Conservation (phyloP, 2,329 filamentous ascomycete species). For the Penicillium sp. region DNA sequence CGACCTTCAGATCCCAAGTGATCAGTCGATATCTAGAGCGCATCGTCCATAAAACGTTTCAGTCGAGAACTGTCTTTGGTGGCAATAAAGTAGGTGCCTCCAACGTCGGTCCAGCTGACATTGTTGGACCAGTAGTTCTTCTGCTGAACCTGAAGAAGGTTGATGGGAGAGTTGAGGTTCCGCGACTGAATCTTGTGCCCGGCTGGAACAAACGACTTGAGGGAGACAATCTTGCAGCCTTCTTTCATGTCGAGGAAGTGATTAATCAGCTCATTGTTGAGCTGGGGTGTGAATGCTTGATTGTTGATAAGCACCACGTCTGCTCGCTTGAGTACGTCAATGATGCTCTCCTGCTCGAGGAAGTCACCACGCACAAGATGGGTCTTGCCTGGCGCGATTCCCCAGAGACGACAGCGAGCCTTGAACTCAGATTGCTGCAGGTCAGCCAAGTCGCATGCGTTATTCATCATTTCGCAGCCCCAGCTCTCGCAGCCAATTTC, state of each 20-base stretch:
- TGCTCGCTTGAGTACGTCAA: slow-evolving; percentile 72
- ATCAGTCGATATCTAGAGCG: slow-evolving; percentile 22
- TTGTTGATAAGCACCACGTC: slow-evolving; percentile 99
- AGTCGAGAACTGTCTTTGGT: slow-evolving; percentile 65
- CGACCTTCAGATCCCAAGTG: slow-evolving; percentile 6
- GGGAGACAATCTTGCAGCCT: slow-evolving; percentile 83
- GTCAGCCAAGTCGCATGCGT: slow-evolving; percentile 77
- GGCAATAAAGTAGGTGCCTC: slow-evolving; percentile 84
- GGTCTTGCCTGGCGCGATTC: slow-evolving; percentile 74
- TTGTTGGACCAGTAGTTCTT: slow-evolving; percentile 66
- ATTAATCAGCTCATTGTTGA: slow-evolving; percentile 80
- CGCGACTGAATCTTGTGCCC: slow-evolving; percentile 70
- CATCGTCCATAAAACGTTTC: slow-evolving; percentile 47
- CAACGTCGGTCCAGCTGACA: slow-evolving; percentile 88
- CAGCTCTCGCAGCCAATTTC: slow-evolving; percentile 92
- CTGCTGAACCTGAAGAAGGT: slow-evolving; percentile 73
- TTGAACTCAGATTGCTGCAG: slow-evolving; percentile 79
- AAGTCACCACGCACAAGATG: slow-evolving; percentile 82
- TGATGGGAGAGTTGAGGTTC: slow-evolving; percentile 77
- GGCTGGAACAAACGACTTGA: slow-evolving; percentile 85
- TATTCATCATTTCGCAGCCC: slow-evolving; percentile 95
- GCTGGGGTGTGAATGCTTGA: slow-evolving; percentile 83
- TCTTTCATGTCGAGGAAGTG: slow-evolving; percentile 93
- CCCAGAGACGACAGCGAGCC: slow-evolving; percentile 86
- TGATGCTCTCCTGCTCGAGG: slow-evolving; percentile 67